phyloP scores from a whole-genome alignment of 805 yeast genomes.

The Metahyphopichia silvanorum region DNA sequence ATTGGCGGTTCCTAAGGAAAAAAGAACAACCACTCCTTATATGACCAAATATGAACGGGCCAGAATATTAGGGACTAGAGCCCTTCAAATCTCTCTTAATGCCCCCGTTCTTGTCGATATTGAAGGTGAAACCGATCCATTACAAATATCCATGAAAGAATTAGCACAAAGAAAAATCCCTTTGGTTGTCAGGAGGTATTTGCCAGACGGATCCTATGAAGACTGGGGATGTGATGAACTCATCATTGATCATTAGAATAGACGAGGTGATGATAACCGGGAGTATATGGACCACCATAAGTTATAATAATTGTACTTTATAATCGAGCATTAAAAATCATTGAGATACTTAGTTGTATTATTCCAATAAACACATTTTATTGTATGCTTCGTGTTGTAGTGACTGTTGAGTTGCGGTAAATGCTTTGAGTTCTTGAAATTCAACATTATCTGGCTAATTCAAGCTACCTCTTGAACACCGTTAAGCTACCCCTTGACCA shows the following conservation, averaged over 20 bases:
- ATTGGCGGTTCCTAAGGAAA: conserved; percentile 83
- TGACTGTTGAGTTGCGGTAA: too few relatives aligned
- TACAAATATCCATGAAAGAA: conserved; percentile 97
- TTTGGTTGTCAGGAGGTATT: conserved; percentile 87
- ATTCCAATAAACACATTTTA: too few relatives aligned
- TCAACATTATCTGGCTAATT: too few relatives aligned
- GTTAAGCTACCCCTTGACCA: too few relatives aligned
- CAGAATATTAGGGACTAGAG: conserved; percentile 94
- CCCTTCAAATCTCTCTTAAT: conserved; percentile 94
- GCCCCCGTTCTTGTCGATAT: conserved; percentile 98
- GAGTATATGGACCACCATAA: too few relatives aligned
- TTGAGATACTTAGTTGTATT: too few relatives aligned
- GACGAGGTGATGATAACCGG: too few relatives aligned
- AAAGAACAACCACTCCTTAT: conserved; percentile 94
- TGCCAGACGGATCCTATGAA: conserved; percentile 96
- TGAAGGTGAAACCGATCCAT: conserved; percentile 98
- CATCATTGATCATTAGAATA: conserved; percentile 70
- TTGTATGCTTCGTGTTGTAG: too few relatives aligned
- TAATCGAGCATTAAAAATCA: too few relatives aligned
- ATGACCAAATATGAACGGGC: conserved; percentile 99
- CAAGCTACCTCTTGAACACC: too few relatives aligned
- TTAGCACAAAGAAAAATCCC: conserved; percentile 93
- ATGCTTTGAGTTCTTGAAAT: too few relatives aligned
- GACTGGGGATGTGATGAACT: conserved; percentile 99
- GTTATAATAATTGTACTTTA: too few relatives aligned